Evolutionary conservation across 495 filamentous ascomycete genomes (phyloP).

Genomic region (Hypoxylon intermedium): DNA sequence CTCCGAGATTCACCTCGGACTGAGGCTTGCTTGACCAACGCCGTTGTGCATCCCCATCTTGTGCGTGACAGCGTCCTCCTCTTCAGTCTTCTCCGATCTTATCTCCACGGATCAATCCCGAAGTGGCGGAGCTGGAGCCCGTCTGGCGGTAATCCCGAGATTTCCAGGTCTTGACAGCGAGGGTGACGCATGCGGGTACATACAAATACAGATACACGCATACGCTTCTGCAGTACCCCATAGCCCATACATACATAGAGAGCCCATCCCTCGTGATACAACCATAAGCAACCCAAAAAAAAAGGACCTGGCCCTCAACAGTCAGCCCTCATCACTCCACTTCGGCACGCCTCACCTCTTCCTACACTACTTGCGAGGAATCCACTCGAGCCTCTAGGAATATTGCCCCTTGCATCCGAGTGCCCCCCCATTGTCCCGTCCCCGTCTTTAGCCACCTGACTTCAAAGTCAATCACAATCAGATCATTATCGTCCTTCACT

Average conservation of each 20-base stretch:
- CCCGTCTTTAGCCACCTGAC: slow-evolving; percentile 31
- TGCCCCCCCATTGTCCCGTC: slow-evolving; percentile 2
- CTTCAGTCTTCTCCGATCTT: slow-evolving; percentile 33
- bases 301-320: slow-evolving; percentile 10
- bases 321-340: slow-evolving; percentile 35
- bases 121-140: slow-evolving; percentile 31
- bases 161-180: slow-evolving; percentile 14
- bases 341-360: slow-evolving; percentile 9
- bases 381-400: slow-evolving; percentile 36
- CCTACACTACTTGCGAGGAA: slow-evolving; percentile 13
- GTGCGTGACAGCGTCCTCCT: slow-evolving; percentile 3
- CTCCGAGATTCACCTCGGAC: slow-evolving; percentile 39
- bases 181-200: slow-evolving; percentile 30
- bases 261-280: slow-evolving; percentile 26
- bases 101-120: slow-evolving; percentile 35
- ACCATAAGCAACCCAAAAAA: slow-evolving; percentile 29
- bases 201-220: slow-evolving; percentile 10
- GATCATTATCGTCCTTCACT: slow-evolving; percentile 8
- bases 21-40: slow-evolving; percentile 9
- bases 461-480: slow-evolving; percentile 19
- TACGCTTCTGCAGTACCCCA: slow-evolving; percentile 13
- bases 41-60: neutral
- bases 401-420: slow-evolving; percentile 30
- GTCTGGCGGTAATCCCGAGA: slow-evolving; percentile 11
- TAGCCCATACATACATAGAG: slow-evolving; percentile 16